phyloP scores from a whole-genome alignment of 75 land plant genomes.

The Gnetum montanum region DNA sequence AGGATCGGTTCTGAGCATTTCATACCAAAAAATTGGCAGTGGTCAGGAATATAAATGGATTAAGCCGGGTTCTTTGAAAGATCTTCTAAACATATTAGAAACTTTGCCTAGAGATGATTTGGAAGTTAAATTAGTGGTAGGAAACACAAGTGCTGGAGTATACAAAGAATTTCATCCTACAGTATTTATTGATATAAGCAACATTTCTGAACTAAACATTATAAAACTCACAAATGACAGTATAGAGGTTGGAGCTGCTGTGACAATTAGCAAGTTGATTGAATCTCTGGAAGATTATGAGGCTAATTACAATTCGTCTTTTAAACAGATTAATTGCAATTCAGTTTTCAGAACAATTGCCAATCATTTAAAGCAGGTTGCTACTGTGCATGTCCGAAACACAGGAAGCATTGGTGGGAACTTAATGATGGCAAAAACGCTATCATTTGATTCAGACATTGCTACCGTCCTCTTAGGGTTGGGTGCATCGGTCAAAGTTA shows the following conservation, averaged over 20 bases:
- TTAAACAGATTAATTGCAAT: constrained; percentile 8
- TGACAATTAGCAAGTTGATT: constrained; percentile 59
- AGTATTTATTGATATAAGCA: constrained; percentile 60
- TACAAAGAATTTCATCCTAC: constrained; percentile 45
- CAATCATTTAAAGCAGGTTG: constrained; percentile 60
- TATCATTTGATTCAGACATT: constrained; percentile 69
- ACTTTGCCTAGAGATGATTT: not conserved
- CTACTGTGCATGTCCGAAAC: constrained; percentile 58
- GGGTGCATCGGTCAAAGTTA: constrained; percentile 35
- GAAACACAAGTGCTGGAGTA: constrained; percentile 72
- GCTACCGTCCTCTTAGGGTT: constrained; percentile 68
- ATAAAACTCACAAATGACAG: constrained; percentile 25
- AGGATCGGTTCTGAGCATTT: constrained; percentile 6
- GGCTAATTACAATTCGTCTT: too few species aligned
- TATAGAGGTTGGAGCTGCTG: constrained; percentile 58
- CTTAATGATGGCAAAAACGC: constrained; percentile 72
- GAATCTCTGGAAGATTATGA: constrained; percentile 15
- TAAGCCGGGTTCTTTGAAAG: constrained; percentile 25
- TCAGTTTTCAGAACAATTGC: constrained; percentile 39
- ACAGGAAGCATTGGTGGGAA: constrained; percentile 89
- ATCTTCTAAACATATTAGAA: constrained; percentile 18
- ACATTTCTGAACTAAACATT: constrained; percentile 51
- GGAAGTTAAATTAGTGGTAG: constrained; percentile 45
- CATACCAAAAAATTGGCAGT: not conserved
- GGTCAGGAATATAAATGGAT: constrained; percentile 25